A percentile compares a stretch with the other conserved stretches of the same genome.
Conservation (phyloP, 2,329 filamentous ascomycete species). For the Fusarium nygamai region DNA sequence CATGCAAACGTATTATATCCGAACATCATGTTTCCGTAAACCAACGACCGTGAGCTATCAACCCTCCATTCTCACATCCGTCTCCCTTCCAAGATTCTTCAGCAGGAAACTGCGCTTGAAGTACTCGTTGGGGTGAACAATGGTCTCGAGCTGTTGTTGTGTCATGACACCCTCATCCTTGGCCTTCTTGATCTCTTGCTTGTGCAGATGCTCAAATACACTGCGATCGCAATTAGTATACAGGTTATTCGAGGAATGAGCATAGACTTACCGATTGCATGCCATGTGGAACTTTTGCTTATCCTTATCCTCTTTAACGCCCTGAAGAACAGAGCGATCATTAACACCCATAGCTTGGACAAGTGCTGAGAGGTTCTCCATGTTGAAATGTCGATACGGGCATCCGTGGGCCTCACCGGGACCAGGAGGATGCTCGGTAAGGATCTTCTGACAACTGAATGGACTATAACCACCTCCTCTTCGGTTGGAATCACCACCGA, state of each 20-base stretch:
- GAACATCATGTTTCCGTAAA: slow-evolving; percentile 31
- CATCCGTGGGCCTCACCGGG: slow-evolving; percentile 94
- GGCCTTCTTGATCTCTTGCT: slow-evolving; percentile 77
- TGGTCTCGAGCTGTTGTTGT: slow-evolving; percentile 85
- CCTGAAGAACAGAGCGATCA: slow-evolving; percentile 80
- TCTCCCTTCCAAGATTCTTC: slow-evolving; percentile 75
- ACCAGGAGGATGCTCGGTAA: slow-evolving; percentile 87
- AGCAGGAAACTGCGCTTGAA: slow-evolving; percentile 94
- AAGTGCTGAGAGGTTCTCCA: slow-evolving; percentile 83
- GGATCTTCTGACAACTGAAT: slow-evolving; percentile 93
- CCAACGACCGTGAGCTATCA: slow-evolving; percentile 43
- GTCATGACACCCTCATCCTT: slow-evolving; percentile 79
- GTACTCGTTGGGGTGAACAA: slow-evolving; percentile 97
- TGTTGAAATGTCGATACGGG: slow-evolving; percentile 90
- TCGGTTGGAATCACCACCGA: slow-evolving; percentile 90
- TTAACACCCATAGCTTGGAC: slow-evolving; percentile 82
- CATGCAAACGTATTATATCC: slow-evolving; percentile 13
- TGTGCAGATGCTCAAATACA: slow-evolving; percentile 91
- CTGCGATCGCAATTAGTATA: slow-evolving; percentile 49
- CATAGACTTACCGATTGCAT: slow-evolving; percentile 77
- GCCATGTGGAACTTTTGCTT: slow-evolving; percentile 93
- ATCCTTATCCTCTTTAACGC: slow-evolving; percentile 88
- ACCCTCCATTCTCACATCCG: slow-evolving; percentile 67
- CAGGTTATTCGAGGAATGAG: not conserved
- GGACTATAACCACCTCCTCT: slow-evolving; percentile 89